Base-by-base conservation (phyloP, 208 protist species). In the Trypanosoma congolense region DNA sequence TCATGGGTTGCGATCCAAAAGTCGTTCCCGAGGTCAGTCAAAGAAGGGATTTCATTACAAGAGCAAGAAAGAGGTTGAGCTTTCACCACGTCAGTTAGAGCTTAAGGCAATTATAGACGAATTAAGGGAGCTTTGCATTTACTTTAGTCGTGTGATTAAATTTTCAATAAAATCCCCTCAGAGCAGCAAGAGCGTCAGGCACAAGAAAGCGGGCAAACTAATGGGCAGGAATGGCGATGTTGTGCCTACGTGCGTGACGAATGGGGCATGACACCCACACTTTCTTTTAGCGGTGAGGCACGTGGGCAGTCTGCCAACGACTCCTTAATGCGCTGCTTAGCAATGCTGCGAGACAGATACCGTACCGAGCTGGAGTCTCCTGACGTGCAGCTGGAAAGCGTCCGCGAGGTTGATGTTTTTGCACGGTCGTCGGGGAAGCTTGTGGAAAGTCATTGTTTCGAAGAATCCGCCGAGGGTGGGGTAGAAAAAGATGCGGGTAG, bases 211-310 rank as follows among this genome's bases (percentile, higher is more conserved):
- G 12, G 49, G 42, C 24, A 46, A 55, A 12, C 38, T 9, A n/a
- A 45, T 18, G n/a, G 50, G 19, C 16, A 53, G 43, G 47, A 50
- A 47, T 95, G 79, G 77, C 72, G 75, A 22, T 95, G 87, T 38
- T 76, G 87, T 6, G 83, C 77, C 47, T 95, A 95, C 61, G 67
- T 85, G 41, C 83, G 83, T 46, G 82, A 92, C 38, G 83, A 95
- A 52, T 95, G 87, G 87, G 72, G 68, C 41, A 60, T 78, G 14
- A 64, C 68, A 12, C 62, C 75, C 1, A 78, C 56, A 35, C 70
- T 78, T 24, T 35, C 47, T n/a, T 73, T 88, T 19, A 77, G 65
- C 16, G 53, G 54, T 3, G 79, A 87, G 56, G 56, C 22, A 12
- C 18, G 21, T 30, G 82, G 83, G 21, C 64, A 76, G 36, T 77